Percentiles rank a stretch among this genome's conserved stretches.
Evolutionary conservation across 345 rosid species (phyloP).

Genomic region (Orychophragmus violaceus): DNA sequence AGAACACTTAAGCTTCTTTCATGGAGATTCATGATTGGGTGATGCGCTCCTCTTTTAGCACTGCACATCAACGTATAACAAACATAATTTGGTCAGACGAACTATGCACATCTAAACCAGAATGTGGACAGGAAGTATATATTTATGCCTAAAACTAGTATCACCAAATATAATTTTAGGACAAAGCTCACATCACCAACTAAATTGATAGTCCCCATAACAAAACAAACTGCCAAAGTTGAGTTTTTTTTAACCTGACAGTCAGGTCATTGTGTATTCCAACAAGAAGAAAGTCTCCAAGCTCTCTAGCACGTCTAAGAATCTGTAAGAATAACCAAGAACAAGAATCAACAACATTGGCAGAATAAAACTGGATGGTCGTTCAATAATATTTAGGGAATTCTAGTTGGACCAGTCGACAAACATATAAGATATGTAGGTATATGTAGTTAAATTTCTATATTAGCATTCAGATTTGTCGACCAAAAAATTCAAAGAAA

Average conservation of each 20-base stretch:
- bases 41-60: constrained; percentile 61
- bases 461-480: neutral
- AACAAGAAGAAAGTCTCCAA: constrained; percentile 89
- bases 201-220: neutral
- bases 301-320: constrained; percentile 82
- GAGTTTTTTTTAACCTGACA: constrained; percentile 51
- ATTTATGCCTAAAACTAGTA: constrained; percentile 6
- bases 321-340: constrained; percentile 40
- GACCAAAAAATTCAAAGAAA: neutral
- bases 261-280: constrained; percentile 79
- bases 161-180: neutral
- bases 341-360: neutral
- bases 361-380: neutral
- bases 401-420: neutral
- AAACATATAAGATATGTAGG: neutral
- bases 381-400: neutral
- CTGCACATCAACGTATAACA: constrained; percentile 34
- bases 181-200: neutral
- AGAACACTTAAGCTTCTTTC: constrained; percentile 86
- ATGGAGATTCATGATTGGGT: constrained; percentile 88
- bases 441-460: neutral
- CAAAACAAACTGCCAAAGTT: neutral
- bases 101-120: neutral
- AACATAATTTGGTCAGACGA: neutral
- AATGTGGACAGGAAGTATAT: neutral